These are phyloP conservation scores for Scedosporium minutisporum DNA, from an alignment of 2,329 filamentous ascomycete species.

Conservation along the genomic window DNA sequence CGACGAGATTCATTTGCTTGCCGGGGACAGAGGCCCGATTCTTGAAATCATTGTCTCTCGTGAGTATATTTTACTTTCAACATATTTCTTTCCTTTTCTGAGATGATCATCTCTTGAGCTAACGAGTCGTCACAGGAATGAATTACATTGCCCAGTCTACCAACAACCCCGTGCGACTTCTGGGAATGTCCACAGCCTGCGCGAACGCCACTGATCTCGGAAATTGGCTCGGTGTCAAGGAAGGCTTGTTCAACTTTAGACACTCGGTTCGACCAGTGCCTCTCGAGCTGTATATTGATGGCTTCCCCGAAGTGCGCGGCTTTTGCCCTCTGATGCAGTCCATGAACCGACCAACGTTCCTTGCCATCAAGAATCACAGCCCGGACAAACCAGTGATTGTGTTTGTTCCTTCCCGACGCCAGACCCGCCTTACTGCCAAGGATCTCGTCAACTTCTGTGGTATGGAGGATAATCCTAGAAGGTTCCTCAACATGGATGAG, in stretches of 20 bases:
- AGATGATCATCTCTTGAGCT: not conserved
- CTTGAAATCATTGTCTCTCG: conserved; percentile 87
- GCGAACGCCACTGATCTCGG: conserved; percentile 89
- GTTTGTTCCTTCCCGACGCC: conserved; percentile 89
- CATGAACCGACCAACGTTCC: conserved; percentile 95
- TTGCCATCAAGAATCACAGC: conserved; percentile 93
- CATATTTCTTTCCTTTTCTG: not conserved
- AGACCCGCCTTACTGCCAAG: conserved; percentile 89
- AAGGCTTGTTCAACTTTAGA: conserved; percentile 91
- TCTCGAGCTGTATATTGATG: conserved; percentile 92
- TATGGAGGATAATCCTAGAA: conserved; percentile 93
- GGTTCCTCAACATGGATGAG: conserved; percentile 89
- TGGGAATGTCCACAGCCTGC: conserved; percentile 99
- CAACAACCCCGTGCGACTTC: conserved; percentile 74
- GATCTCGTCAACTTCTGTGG: conserved; percentile 96
- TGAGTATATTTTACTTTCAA: conserved; percentile 15
- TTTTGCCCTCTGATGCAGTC: conserved; percentile 98
- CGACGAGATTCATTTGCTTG: conserved; percentile 95
- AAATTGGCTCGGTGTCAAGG: conserved; percentile 95
- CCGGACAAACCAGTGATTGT: conserved; percentile 97
- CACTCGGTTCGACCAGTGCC: conserved; percentile 96
- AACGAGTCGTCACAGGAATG: conserved; percentile 49
- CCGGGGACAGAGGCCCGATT: conserved; percentile 92
- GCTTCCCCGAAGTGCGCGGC: conserved; percentile 86
- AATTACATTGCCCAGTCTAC: conserved; percentile 97